Evolutionary conservation across 176 grass and related monocot genomes (phyloP), one percentile per base, ranked within the genome.

Genomic region (Bolboschoenus planiculmis): DNA sequence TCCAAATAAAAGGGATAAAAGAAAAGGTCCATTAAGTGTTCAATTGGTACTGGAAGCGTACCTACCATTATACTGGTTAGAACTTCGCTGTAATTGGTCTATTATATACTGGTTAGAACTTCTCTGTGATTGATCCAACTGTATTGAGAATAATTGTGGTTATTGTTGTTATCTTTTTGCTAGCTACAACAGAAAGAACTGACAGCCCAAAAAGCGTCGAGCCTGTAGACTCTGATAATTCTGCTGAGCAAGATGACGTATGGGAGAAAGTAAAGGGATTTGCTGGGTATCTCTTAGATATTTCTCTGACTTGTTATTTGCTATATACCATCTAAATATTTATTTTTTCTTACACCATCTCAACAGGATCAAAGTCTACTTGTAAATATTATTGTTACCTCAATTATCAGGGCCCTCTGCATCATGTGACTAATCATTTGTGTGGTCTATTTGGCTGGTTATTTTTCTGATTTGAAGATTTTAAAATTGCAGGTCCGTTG

Each of bases 211-310:
- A 82, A 39, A 78, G n/a, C n/a, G n/a, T n/a, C n/a, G n/a, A n/a
- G n/a, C n/a, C n/a, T n/a, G n/a, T n/a, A n/a, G n/a, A n/a, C n/a
- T n/a, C n/a, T n/a, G n/a, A n/a, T n/a, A n/a, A n/a, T n/a, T n/a
- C n/a, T n/a, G 80, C 84, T 59, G 88, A 90, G 76, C 87, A 95
- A 62, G 85, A 59, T 85, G 90, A 93, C 67, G 85, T 91, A 79
- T 95, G 93, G 92, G 90, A 98, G 84, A 85, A 94, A 85, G 84
- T 98, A 85, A 84, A 87, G 90, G 87, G 92, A 81, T 98, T 98
- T 91, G 92, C 87, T 39, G 90, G 95, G 95, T 98, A 98, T 91
- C 16, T 84, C 14, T 71, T 81, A 43, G 42, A 78, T 27, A 82
- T 77, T 82, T 14, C 44, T 54, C n/a, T 43, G 23, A 43, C 27